Evolutionary conservation across 1,284 basidiomycete species (phyloP), one percentile per base, ranked within the genome.

Genomic region (Pseudozyma sp.): DNA sequence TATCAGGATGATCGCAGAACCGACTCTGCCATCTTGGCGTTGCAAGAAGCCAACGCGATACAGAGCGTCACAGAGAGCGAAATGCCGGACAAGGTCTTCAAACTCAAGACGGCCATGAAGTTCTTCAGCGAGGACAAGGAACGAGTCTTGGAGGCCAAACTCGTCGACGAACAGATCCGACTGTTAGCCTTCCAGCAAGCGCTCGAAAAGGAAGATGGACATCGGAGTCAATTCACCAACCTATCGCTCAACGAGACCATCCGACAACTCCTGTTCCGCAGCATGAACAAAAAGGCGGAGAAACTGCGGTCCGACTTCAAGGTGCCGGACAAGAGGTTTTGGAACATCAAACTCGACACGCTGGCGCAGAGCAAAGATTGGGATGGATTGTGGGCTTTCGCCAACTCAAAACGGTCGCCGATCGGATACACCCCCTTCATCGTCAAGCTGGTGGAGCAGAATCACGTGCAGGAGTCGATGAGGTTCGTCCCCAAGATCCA

Each of bases 1-100:
- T 99, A 96, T 83, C 96, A 96, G 53, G 97, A 99, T 81, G 97
- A 99, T 85, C 88, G 96, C 66, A 88, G 96, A 46, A 91, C 93
- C 7, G 95, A 98, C 80, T 94, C 91, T 81, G 97, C 94, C 0
- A 88, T 92, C 16, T 86, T 98, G 7, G 91, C 90, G 42, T 86
- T 99, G 44, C 92, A 97, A 82, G 92, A 94, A 14, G 76, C 72
- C 31, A 69, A 68, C 19, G 48, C 47, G 10, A 53, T 57, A 39
- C 62, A 56, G 30, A 57, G 51, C 10, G 56, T 45, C 13, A 37
- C 47, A 31, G 68, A 68, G 14, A 60, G 7, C 24, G 61, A 67
- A n/a, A 56, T 80, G n/a, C 42, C 65, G 4, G 69, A 68, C 4
- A 92, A 90, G 75, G 87, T 94, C 34, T 87, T 88, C 0, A 89